Evolutionary conservation across 768 basidiomycete genomes (phyloP), one percentile per base, ranked within the genome.

Genomic region (Leccinum obscurum): DNA sequence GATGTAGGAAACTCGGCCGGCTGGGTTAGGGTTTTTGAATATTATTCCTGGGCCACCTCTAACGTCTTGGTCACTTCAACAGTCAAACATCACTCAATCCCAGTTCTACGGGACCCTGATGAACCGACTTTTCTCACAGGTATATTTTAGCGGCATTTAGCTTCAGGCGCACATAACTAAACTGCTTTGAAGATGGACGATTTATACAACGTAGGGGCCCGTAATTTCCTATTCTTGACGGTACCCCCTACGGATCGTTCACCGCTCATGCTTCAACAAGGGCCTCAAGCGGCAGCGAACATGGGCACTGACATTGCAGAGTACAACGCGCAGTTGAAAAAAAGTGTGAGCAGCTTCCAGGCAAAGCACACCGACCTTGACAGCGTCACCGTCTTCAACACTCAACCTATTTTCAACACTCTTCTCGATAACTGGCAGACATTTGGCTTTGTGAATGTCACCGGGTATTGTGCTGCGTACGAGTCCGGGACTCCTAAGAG

Each of bases 201-300:
- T 49, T 37, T 75, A 4, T 66, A 68, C 49, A n/a, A 56, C n/a
- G 57, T 49, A 4, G 87, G 87, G 17, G 87, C 80, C 8, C 77
- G 86, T 39, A 84, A 83, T 57, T 87, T 87, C 74, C 72, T 87
- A 17, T 84, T 87, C 73, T 76, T 87, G 55, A 86, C 81, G 34
- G 84, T 88, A 15, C 86, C 85, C 3, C 84, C 85, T 2, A 76
- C 79, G n/a, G 72, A 87, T 55, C 77, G 84, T 34, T 78, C 85
- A 4, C 85, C 85, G 72, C 71, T 86, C 60, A 83, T 83, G 61
- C 8, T 80, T 30, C 70, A 69, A 52, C 78, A 78, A 64, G 80
- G 80, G 11, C 15, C 62, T 0, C 54, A 56, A 6, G 66, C 64
- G 32, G 71, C 70, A 39, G 51, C 66, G 0, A 61, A 64, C n/a